Conservation (phyloP, 2,329 filamentous ascomycete genomes). For the Penicillium sp. region DNA sequence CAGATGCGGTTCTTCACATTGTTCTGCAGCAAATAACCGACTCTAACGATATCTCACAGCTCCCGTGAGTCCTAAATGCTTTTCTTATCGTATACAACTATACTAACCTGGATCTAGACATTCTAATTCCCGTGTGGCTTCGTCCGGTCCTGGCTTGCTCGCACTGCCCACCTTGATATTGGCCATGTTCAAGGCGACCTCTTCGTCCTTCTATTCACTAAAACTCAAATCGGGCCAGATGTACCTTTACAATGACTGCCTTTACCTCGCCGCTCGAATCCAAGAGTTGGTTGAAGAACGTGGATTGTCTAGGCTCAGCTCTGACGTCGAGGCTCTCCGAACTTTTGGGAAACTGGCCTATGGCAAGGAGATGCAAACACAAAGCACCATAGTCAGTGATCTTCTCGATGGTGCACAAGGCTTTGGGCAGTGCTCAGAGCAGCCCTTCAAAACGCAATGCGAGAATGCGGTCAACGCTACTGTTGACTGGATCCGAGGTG, state of each 20-base stretch:
- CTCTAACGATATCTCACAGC: slow-evolving; percentile 34
- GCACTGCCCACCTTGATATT: slow-evolving; percentile 45
- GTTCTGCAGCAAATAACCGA: slow-evolving; percentile 41
- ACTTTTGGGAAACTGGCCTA: slow-evolving; percentile 57
- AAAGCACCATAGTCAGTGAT: slow-evolving; percentile 57
- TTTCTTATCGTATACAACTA: neutral
- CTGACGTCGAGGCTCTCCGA: slow-evolving; percentile 52
- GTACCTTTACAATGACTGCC: slow-evolving; percentile 60
- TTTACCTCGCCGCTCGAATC: slow-evolving; percentile 52
- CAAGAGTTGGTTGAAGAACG: slow-evolving; percentile 45
- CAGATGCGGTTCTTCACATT: slow-evolving; percentile 60
- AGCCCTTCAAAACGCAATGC: slow-evolving; percentile 55
- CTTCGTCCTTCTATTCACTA: slow-evolving; percentile 43
- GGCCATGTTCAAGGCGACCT: slow-evolving; percentile 48
- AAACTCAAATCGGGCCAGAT: slow-evolving; percentile 51
- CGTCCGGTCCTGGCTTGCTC: slow-evolving; percentile 41
- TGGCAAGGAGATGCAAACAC: slow-evolving; percentile 59
- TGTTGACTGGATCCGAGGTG: slow-evolving; percentile 52
- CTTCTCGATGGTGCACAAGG: slow-evolving; percentile 59
- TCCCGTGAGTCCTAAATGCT: slow-evolving; percentile 28
- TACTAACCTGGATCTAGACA: slow-evolving; percentile 27
- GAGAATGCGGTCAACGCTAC: slow-evolving; percentile 55
- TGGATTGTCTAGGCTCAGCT: slow-evolving; percentile 46
- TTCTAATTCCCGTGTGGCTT: slow-evolving; percentile 34
- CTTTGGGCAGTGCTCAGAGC: slow-evolving; percentile 54